Conservation (phyloP, 148 eudicot genomes). For the Dysphania ambrosioides region DNA sequence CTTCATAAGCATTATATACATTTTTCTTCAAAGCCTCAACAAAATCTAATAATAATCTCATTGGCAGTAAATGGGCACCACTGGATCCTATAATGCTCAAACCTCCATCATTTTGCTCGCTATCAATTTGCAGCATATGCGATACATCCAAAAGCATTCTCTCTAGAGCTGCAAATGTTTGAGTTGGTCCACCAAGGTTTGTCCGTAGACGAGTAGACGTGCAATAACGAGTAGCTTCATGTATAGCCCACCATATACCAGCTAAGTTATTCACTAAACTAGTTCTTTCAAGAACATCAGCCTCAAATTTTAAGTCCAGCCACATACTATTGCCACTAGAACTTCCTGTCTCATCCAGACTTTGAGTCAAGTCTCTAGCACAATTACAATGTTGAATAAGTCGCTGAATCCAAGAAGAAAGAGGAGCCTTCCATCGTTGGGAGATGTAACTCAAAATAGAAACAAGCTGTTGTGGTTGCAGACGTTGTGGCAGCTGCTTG, state of each 20-base stretch:
- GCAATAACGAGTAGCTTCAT: conserved; percentile 97
- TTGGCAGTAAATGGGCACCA: conserved; percentile 82
- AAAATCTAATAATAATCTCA: conserved; percentile 85
- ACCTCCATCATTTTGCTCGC: conserved; percentile 78
- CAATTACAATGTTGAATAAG: conserved; percentile 62
- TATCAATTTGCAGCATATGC: conserved; percentile 76
- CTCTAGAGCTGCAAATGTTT: conserved; percentile 97
- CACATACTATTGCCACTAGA: conserved; percentile 40
- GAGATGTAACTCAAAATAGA: conserved; percentile 85
- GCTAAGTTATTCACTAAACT: conserved; percentile 67
- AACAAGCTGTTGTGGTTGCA: conserved; percentile 92
- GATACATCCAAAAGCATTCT: conserved; percentile 94
- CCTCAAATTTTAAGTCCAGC: conserved; percentile 57
- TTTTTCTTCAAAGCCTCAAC: conserved; percentile 97
- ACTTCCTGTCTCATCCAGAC: conserved; percentile 54
- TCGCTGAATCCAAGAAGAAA: conserved; percentile 94
- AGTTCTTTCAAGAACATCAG: conserved; percentile 59
- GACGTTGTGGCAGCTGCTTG: conserved; percentile 76
- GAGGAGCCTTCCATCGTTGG: conserved; percentile 96
- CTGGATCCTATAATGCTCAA: conserved; percentile 67
- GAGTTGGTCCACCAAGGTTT: conserved; percentile 99
- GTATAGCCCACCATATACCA: conserved; percentile 97
- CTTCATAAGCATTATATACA: conserved; percentile 95
- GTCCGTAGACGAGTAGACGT: conserved; percentile 86
- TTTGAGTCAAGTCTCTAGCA: conserved; percentile 40